Base-by-base conservation (phyloP, 2,329 filamentous ascomycete genomes). In the Phialophora verrucosa region DNA sequence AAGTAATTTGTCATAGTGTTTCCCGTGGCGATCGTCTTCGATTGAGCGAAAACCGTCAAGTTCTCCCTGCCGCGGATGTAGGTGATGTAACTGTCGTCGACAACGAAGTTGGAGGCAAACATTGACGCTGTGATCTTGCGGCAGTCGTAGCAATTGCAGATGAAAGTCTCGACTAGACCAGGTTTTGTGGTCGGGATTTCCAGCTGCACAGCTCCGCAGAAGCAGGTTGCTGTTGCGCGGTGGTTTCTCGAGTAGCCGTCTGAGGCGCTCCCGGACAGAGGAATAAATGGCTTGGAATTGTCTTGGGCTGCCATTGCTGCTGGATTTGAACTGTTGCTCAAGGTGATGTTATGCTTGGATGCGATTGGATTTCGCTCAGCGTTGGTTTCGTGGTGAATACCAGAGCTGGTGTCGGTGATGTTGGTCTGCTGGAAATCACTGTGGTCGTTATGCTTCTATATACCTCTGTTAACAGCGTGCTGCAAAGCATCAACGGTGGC, bases 101-200 rank as follows among this genome's bases (percentile, higher is more conserved):
- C 75, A 65, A 80, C 79, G 72, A 89, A 87, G 76, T 86, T 88
- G 61, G 84, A 83, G 2, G 85, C 83, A 75, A 87, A 88, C 83
- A 88, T 87, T 0, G 85, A 87, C 0, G 86, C 85, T 0, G 85
- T 88, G 66, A 89, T 79, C 71, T 89, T 89, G 72, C 79, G 85
- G 75, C 86, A 89, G 76, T 89, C 86, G 38, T 77, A 74, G 74
- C 87, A 89, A 77, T 89, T 80, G 76, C 86, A 89, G 70, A 88
- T 71, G 72, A 88, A 88, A 4, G 78, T 82, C 66, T 77, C 75
- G 20, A 84, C 67, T 0, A 88, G 74, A 10, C 79, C 82, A 0
- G 79, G 79, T 0, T 75, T 79, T 66, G 81, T 70, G 20, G 77
- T 82, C 1, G 84, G 82, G 61, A 88, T 83, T 53, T 78, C 72